Evolutionary conservation across 495 filamentous ascomycete genomes (phyloP), one percentile per base, ranked within the genome.

Genomic region (Astrothelium macrocarpum): DNA sequence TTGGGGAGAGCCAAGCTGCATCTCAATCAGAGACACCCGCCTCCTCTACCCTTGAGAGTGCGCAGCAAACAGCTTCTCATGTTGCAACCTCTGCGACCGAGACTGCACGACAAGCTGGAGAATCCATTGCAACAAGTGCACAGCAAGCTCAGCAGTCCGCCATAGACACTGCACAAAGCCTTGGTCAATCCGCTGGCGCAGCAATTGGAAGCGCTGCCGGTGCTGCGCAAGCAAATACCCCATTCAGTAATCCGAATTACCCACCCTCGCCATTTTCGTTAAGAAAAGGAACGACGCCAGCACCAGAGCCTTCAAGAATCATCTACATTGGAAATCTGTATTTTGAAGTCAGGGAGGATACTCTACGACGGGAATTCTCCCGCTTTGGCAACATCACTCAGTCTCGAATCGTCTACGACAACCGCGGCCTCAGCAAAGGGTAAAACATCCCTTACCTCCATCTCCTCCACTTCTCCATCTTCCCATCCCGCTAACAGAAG

Each of bases 301-400:
- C 26, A 29, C 11, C 25, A 56, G 20, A 29, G 7, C 59, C 62
- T 9, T 64, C 64, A 28, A 68, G 66, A 59, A 82, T 77, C 9
- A 63, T 95, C 58, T 97, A 90, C 70, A 70, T 97, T 66, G 89
- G 89, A 39, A 98, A 98, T 77, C 73, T 98, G 25, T 86, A 87
- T 70, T 98, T 88, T 71, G 91, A 95, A 74, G 80, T 89, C 45
- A 71, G 70, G 2, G 72, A 73, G 18, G 71, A 72, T 28, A 63
- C 67, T 25, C 64, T 78, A n/a, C 66, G 71, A 62, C 61, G 64
- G 11, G 68, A 76, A 28, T 77, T 78, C 60, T 63, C 53, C 23
- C 65, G 62, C 2, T 75, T 75, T 64, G 75, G 75, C 29, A 9
- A 56, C 5, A 63, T 97, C 58, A 45, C 73, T 25, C 70, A 74